Conservation (phyloP, 306 rosid genomes). For the Malus sylvestris region DNA sequence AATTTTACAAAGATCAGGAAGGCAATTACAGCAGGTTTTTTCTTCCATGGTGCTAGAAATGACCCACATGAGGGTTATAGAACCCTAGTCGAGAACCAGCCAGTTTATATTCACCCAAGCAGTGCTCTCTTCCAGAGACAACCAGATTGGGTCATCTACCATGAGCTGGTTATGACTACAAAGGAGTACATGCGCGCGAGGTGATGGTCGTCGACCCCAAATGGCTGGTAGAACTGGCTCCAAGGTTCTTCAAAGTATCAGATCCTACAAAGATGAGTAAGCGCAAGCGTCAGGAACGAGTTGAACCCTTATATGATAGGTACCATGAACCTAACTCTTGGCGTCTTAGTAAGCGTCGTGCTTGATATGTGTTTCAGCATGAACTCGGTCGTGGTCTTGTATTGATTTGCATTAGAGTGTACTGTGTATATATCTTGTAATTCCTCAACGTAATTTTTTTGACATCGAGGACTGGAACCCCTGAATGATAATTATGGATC, state of each 20-base stretch:
- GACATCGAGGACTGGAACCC: constrained; percentile 18
- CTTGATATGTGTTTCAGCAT: neutral
- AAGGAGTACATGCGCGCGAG: neutral
- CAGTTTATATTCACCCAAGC: neutral
- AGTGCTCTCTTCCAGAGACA: neutral
- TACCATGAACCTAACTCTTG: constrained; percentile 21
- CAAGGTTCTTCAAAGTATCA: neutral
- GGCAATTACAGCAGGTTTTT: neutral
- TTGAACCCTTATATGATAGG: neutral
- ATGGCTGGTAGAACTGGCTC: neutral
- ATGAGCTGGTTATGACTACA: neutral
- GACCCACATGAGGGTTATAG: neutral
- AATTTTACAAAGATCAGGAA: neutral
- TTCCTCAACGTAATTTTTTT: neutral
- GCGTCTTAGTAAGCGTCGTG: constrained; percentile 57
- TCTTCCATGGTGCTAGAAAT: neutral
- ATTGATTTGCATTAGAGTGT: neutral
- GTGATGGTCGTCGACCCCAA: neutral
- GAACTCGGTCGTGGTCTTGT: neutral
- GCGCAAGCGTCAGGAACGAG: neutral
- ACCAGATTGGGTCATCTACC: neutral
- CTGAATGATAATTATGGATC: constrained; percentile 18
- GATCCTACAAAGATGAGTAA: neutral
- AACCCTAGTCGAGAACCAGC: neutral
- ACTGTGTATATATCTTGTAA: neutral